Conservation (phyloP, 2,329 filamentous ascomycete genomes). For the Cladophialophora chaetospira region DNA sequence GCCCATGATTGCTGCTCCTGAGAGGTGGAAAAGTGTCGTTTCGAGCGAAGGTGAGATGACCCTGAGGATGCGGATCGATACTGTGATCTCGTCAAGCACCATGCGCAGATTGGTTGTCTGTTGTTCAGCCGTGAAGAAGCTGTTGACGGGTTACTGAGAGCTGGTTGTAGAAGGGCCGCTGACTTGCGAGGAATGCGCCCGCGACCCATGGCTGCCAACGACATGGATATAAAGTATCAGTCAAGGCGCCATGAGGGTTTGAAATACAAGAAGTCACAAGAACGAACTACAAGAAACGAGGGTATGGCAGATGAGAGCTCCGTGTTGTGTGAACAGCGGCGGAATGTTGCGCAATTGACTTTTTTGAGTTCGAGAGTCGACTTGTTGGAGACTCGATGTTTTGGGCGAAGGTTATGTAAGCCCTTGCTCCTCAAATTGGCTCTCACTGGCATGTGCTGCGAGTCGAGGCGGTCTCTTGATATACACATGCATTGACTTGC, state of each 20-base stretch:
- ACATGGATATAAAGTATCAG: background rate
- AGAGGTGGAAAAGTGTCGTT: constrained; percentile 24
- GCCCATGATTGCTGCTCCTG: constrained; percentile 37
- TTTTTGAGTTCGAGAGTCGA: constrained; percentile 9
- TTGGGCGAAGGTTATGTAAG: constrained; percentile 2
- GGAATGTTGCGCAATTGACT: constrained; percentile 5
- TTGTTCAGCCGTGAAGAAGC: constrained; percentile 10
- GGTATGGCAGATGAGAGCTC: constrained; percentile 1
- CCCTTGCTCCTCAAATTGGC: background rate
- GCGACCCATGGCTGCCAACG: constrained; percentile 8
- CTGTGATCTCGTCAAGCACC: constrained; percentile 24
- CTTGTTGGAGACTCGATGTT: constrained; percentile 1
- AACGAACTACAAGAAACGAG: background rate
- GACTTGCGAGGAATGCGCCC: constrained; percentile 19
- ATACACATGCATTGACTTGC: background rate
- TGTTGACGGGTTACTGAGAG: constrained; percentile 6
- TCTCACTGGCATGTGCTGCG: background rate
- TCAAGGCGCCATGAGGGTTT: constrained; percentile 18
- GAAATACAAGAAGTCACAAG: background rate
- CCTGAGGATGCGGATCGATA: background rate
- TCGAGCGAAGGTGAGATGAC: constrained; percentile 3
- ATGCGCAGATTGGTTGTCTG: constrained; percentile 18
- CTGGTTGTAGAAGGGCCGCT: constrained; percentile 10
- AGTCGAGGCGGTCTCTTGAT: background rate
- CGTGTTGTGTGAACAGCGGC: background rate